phyloP scores from a whole-genome alignment of 2,329 filamentous ascomycete species.

The Harringtonia lauricola region DNA sequence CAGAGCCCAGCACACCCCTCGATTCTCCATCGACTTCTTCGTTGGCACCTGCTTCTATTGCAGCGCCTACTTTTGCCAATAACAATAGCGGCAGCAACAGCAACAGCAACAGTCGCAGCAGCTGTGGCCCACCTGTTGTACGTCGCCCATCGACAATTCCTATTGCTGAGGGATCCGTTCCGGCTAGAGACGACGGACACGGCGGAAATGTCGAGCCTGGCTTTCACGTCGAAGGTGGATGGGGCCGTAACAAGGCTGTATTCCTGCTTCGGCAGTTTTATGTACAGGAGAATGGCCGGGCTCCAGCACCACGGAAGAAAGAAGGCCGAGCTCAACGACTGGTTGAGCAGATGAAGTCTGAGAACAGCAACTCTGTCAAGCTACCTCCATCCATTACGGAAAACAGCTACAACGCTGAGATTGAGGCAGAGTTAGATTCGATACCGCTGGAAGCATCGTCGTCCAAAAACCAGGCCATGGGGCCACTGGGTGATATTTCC shows the following conservation, averaged over 20 bases:
- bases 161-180: slow-evolving; percentile 14
- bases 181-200: slow-evolving; percentile 27
- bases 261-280: slow-evolving; percentile 89
- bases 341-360: slow-evolving; percentile 38
- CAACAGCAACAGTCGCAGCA: background rate
- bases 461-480: background rate
- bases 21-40: background rate
- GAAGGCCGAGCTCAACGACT: slow-evolving; percentile 43
- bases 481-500: background rate
- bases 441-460: background rate
- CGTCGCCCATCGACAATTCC: slow-evolving; percentile 13
- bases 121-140: slow-evolving; percentile 6
- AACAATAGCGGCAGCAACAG: background rate
- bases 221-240: slow-evolving; percentile 75
- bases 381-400: slow-evolving; percentile 4
- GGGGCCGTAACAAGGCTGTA: slow-evolving; percentile 86
- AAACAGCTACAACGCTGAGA: slow-evolving; percentile 3
- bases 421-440: background rate
- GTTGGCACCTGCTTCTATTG: background rate
- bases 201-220: slow-evolving; percentile 65
- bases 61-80: background rate
- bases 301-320: slow-evolving; percentile 42
- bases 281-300: slow-evolving; percentile 93
- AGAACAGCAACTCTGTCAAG: slow-evolving; percentile 16
- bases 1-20: too few relatives aligned